Evolutionary conservation across 352 stramenopile genomes (phyloP), one percentile per base, ranked within the genome.

Genomic region (Phytophthora chlamydospora): DNA sequence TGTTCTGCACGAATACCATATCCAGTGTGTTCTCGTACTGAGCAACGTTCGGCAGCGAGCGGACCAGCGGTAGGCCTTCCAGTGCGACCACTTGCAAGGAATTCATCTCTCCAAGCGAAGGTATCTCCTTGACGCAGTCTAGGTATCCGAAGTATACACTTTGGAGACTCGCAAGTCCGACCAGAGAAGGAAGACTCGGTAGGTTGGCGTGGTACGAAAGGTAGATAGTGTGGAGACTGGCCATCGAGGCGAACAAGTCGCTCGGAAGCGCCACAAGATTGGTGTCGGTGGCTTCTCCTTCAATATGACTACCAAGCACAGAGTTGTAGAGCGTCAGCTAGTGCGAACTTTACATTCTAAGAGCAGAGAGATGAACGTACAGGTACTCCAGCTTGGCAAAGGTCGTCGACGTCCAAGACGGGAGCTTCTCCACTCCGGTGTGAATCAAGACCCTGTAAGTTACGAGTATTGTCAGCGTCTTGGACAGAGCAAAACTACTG

Each of bases 381-480:
- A 79, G 48, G 17, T 76, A 79, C 42, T 79, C 67, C 7, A 76
- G 47, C 6, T 79, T 67, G 2, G 46, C 38, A 31, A 79, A 76
- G 0, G 58, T 54, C 2, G 46, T 16, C n/a, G 42, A 63, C 16
- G 56, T 48, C 66, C 66, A 79, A 0, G 51, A 13, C 11, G 70
- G 70, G 16, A 78, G 59, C 8, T 34, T 12, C 44, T 66, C 33
- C 1, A 78, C 60, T 17, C 53, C 62, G 2, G 66, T 73, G 54
- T 73, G 58, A 34, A 73, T 78, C 17, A 78, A 53, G 1, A 77
- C 58, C 10, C 68, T 77, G 21, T n/a, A 34, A 29, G 13, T 40
- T 34, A 42, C 17, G 21, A 42, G 6, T n/a, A 48, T 61, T 19
- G 55, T 24, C 3, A 24, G 21, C 21, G 21, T 24, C 21, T 3